Evolutionary conservation across 2,329 filamentous ascomycete species (phyloP).

Genomic region (Monosporascus cannonballus): DNA sequence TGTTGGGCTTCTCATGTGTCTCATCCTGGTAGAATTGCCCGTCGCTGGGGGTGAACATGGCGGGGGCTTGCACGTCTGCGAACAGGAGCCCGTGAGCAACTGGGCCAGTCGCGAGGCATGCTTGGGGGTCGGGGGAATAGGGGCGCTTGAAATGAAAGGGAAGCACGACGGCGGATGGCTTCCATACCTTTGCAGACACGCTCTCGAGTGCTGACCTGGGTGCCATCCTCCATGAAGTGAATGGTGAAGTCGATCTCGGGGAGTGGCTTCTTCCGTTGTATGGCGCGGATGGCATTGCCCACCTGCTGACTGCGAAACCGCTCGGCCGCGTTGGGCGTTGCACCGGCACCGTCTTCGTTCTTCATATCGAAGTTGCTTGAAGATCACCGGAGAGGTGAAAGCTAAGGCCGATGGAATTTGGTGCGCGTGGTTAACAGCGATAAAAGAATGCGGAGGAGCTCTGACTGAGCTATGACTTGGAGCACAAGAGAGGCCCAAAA

Average conservation of each 20-base stretch:
- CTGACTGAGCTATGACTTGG: too few relatives aligned
- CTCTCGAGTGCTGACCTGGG: conserved; percentile 90
- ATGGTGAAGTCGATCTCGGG: conserved; percentile 98
- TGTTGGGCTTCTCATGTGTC: conserved; percentile 80
- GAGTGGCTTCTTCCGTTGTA: conserved; percentile 89
- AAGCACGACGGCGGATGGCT: not conserved
- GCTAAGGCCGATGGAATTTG: too few relatives aligned
- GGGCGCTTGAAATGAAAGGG: not conserved
- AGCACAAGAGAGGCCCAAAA: too few relatives aligned
- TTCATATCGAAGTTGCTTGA: too few relatives aligned
- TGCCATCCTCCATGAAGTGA: conserved; percentile 96
- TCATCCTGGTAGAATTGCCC: conserved; percentile 91
- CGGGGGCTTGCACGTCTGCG: conserved; percentile 93
- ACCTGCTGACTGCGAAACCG: conserved; percentile 56
- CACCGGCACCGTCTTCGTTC: too few relatives aligned
- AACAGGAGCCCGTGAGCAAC: too few relatives aligned
- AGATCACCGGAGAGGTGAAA: too few relatives aligned
- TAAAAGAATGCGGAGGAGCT: too few relatives aligned
- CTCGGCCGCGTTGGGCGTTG: conserved; percentile 23
- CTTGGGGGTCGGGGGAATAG: conserved; percentile 14
- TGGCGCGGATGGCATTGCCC: conserved; percentile 86
- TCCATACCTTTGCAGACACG: conserved; percentile 92
- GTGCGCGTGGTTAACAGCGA: too few relatives aligned
- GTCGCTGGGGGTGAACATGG: conserved; percentile 85
- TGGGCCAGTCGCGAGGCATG: conserved; percentile 15